Conservation (phyloP, 768 basidiomycete species). For the Clitopilus passeckerianus region DNA sequence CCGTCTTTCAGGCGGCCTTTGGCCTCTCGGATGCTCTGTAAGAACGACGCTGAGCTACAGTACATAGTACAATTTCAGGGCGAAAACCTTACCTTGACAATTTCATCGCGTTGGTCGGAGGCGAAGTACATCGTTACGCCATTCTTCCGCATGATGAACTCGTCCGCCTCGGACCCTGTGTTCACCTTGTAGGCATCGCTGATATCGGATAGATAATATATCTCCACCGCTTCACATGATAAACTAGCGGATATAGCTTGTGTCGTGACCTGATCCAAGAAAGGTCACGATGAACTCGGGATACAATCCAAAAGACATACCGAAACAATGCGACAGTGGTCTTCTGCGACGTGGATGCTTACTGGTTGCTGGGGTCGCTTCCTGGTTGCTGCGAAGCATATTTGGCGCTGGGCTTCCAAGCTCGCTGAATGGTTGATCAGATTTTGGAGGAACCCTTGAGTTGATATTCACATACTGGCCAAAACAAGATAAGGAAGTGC, state of each 20-base stretch:
- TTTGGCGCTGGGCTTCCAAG: conserved; percentile 42
- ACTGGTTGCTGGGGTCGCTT: conserved; percentile 68
- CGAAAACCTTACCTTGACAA: conserved; percentile 60
- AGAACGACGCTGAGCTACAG: too few relatives aligned
- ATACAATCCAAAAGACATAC: conserved; percentile 33
- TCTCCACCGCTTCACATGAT: conserved; percentile 75
- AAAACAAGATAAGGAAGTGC: conserved; percentile 43
- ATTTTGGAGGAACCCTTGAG: neutral
- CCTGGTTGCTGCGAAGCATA: conserved; percentile 63
- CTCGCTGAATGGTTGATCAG: neutral
- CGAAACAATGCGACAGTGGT: conserved; percentile 75
- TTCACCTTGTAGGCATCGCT: conserved; percentile 85
- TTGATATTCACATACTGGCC: conserved; percentile 42
- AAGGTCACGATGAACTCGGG: neutral
- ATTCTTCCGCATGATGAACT: conserved; percentile 80
- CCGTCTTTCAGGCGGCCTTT: conserved; percentile 64
- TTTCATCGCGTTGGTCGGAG: conserved; percentile 59
- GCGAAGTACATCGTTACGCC: conserved; percentile 74
- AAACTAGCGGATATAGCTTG: conserved; percentile 62
- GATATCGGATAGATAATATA: conserved; percentile 74
- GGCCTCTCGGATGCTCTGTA: conserved; percentile 67
- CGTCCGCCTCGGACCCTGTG: conserved; percentile 65
- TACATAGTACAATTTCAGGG: too few relatives aligned
- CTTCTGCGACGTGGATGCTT: conserved; percentile 55
- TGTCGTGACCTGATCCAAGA: conserved; percentile 54